Evolutionary conservation across 2,329 filamentous ascomycete species (phyloP).

Genomic region (Penicillium sp.): DNA sequence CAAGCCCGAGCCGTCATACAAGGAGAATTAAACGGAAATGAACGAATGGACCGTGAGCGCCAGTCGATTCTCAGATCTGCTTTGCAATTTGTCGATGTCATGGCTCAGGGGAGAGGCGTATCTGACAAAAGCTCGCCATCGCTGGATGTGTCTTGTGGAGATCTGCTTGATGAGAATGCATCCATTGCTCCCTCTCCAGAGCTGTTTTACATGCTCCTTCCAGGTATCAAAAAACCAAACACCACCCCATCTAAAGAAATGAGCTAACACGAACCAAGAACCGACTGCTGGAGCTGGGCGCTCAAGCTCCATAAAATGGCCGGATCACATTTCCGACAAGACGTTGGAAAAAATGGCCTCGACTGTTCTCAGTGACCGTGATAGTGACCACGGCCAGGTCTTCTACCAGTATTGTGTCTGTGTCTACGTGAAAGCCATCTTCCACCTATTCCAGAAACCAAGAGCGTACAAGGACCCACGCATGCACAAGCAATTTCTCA

Average conservation of each 20-base stretch:
- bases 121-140: background rate
- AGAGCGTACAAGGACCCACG: slow-evolving; percentile 12
- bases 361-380: slow-evolving; percentile 13
- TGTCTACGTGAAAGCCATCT: slow-evolving; percentile 27
- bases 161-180: slow-evolving; percentile 2
- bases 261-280: slow-evolving; percentile 10
- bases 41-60: slow-evolving; percentile 18
- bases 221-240: background rate
- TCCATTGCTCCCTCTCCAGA: slow-evolving; percentile 23
- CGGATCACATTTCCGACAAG: slow-evolving; percentile 28
- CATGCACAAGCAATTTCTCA: slow-evolving; percentile 18
- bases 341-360: slow-evolving; percentile 23
- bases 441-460: slow-evolving; percentile 17
- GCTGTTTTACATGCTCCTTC: slow-evolving; percentile 28
- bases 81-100: slow-evolving; percentile 21
- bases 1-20: slow-evolving; percentile 28
- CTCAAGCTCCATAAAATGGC: slow-evolving; percentile 21
- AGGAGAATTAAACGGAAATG: slow-evolving; percentile 22
- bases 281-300: background rate
- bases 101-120: slow-evolving; percentile 8
- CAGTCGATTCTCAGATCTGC: slow-evolving; percentile 24
- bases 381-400: slow-evolving; percentile 11
- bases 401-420: slow-evolving; percentile 29
- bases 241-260: background rate
- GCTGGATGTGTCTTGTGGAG: slow-evolving; percentile 1